Base-by-base conservation (phyloP, 2,329 filamentous ascomycete species). In the Penicillium sp. region DNA sequence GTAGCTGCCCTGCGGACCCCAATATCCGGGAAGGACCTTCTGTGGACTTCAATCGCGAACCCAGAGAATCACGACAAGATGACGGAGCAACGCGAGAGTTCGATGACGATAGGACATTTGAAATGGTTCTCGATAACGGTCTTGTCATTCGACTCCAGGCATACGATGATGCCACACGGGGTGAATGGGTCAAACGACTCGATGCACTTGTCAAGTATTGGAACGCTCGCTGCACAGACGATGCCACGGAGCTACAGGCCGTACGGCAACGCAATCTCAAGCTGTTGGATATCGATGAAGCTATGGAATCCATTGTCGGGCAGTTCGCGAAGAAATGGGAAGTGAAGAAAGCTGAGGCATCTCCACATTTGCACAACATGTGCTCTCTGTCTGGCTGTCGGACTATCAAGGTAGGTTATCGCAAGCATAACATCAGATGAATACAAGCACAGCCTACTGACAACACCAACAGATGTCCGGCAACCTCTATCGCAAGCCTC, bases 301-400 rank as follows among this genome's bases (percentile, higher is more conserved):
- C 81, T 56, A 73, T 77, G 56, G 82, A 85, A 64, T 81, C 82
- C 0, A 68, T 77, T 38, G 66, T 85, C n/a, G 82, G 82, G 9
- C 81, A 84, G 59, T 84, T 81, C 59, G 81, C 81, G 0, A 72
- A 75, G 55, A 84, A 85, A 59, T 85, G 82, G 82, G 82, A 85
- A 62, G 81, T 85, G 21, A 78, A 74, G 15, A 76, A 81, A 54
- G 78, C 80, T 1, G 77, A 77, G 56, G 80, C 82, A n/a, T 82
- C 77, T 1, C 77, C 82, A 1, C 69, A 78, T 34, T 67, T 85
- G n/a, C 84, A 83, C 69, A 82, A 85, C 62, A 76, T 85, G 69
- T 85, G 82, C 63, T 76, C 78, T n/a, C 76, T 85, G 21, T 75
- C 78, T 10, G 75, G 73, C 33, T 85, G 82, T 61, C 78, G 82